Evolutionary conservation across 176 grass and related monocot species (phyloP), one percentile per base, ranked within the genome.

Genomic region (Eragrostis curvula): DNA sequence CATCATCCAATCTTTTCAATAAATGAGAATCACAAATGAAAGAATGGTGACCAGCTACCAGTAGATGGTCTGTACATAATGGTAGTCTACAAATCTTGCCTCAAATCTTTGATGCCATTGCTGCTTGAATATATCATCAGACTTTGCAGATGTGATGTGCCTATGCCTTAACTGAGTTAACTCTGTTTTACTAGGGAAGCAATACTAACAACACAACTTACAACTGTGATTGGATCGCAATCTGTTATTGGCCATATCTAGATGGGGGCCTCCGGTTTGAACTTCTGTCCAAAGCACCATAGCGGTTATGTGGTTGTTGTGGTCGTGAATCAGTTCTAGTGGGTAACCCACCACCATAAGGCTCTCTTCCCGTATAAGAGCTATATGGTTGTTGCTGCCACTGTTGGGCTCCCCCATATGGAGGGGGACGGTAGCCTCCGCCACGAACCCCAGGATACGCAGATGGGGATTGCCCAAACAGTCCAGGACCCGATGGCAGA

Each of bases 281-380:
- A 36, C 63, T 59, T 48, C 83, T 85, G 50, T 90, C 70, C 48
- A 94, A 74, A 45, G 85, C 32, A 25, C 63, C 47, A 15, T 81
- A 94, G 18, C 75, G 88, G 50, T 94, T 91, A 8, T 76, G 85
- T 55, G 28, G 8, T 70, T 88, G 78, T 73, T 78, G 77, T 30
- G 23, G 24, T 48, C 70, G 70, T 42, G 63, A 51, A 51, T 79
- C 84, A 28, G 65, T 16, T 56, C 70, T 84, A 74, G 71, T 28
- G 66, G 23, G 79, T 46, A 40, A 57, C 17, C 66, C 48, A 8
- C 82, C 81, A 70, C 81, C 77, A 6, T 86, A 73, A 79, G 77
- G 47, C 13, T 81, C 91, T 75, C 70, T 70, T 56, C 65, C 89
- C 43, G 32, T 46, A 63, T 80, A 39, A 17, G 74, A 40, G 40